Evolutionary conservation across 148 eudicot genomes (phyloP).

Genomic region (Chenopodium album): DNA sequence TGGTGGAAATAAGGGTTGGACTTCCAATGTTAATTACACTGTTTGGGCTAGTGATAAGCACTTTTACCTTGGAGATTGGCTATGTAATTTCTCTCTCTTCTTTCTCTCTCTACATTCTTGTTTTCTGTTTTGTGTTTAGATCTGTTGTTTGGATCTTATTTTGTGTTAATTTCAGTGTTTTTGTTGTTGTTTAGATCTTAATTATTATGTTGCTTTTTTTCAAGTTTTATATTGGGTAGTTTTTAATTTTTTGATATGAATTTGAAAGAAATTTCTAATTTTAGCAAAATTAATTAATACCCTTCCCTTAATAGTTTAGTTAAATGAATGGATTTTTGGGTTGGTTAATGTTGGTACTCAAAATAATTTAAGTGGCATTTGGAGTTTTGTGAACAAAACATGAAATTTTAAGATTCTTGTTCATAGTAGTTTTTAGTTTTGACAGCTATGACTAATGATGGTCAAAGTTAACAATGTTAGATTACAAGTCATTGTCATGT

Average conservation of each 20-base stretch:
- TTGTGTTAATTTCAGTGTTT: not conserved
- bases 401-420: not conserved
- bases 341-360: not conserved
- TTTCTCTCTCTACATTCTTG: slow-evolving; percentile 11
- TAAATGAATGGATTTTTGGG: not conserved
- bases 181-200: not conserved
- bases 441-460: not conserved
- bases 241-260: not conserved
- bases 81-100: slow-evolving; percentile 45
- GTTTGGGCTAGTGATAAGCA: slow-evolving; percentile 60
- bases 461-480: not conserved
- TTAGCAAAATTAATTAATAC: too few relatives aligned
- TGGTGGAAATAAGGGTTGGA: slow-evolving; percentile 61
- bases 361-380: not conserved
- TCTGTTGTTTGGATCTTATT: slow-evolving; percentile 10
- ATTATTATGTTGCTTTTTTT: not conserved
- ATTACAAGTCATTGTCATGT: not conserved
- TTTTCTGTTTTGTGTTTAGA: not conserved
- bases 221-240: not conserved
- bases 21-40: slow-evolving; percentile 57
- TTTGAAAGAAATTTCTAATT: too few relatives aligned
- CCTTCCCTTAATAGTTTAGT: not conserved
- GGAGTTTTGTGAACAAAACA: not conserved
- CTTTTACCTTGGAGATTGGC: slow-evolving; percentile 74
- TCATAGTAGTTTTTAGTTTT: not conserved